These are phyloP conservation scores for Asterophora lycoperdoides DNA, from an alignment of 768 basidiomycete species.

Conservation along the genomic window DNA sequence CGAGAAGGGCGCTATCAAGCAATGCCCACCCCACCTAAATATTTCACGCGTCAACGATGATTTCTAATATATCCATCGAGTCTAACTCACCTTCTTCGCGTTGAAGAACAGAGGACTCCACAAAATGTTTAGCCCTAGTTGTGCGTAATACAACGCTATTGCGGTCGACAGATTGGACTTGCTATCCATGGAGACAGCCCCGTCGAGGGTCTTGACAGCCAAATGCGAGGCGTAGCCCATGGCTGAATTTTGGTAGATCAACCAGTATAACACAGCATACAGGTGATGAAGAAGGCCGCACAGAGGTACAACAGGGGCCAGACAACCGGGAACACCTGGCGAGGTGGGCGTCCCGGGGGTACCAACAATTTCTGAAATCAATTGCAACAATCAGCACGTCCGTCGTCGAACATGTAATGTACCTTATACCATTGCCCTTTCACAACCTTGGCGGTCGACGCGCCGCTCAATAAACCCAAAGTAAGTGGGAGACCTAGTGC, in stretches of 20 bases:
- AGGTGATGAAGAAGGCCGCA: constrained; percentile 17
- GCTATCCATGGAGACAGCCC: constrained; percentile 31
- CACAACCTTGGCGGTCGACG: constrained; percentile 41
- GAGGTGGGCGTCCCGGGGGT: constrained; percentile 51
- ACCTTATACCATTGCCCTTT: constrained; percentile 59
- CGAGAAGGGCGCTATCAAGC: constrained; percentile 48
- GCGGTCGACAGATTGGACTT: constrained; percentile 41
- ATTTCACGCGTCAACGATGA: neutral
- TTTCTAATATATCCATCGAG: neutral
- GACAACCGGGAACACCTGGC: constrained; percentile 53
- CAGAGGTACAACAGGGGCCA: constrained; percentile 47
- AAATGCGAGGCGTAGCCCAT: constrained; percentile 72
- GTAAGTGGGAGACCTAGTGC: constrained; percentile 58
- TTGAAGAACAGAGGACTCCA: constrained; percentile 70
- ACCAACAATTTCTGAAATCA: constrained; percentile 37
- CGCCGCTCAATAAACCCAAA: constrained; percentile 50
- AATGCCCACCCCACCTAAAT: constrained; percentile 49
- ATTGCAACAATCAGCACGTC: neutral
- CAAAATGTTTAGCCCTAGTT: constrained; percentile 52
- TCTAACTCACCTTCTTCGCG: constrained; percentile 38
- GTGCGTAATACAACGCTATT: constrained; percentile 56
- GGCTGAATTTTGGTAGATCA: constrained; percentile 23
- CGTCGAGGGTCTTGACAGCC: constrained; percentile 50
- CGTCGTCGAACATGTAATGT: constrained; percentile 15
- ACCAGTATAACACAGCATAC: no score